phyloP scores from a whole-genome alignment of 257 asterid genomes.

The Thymus mandschuricus region DNA sequence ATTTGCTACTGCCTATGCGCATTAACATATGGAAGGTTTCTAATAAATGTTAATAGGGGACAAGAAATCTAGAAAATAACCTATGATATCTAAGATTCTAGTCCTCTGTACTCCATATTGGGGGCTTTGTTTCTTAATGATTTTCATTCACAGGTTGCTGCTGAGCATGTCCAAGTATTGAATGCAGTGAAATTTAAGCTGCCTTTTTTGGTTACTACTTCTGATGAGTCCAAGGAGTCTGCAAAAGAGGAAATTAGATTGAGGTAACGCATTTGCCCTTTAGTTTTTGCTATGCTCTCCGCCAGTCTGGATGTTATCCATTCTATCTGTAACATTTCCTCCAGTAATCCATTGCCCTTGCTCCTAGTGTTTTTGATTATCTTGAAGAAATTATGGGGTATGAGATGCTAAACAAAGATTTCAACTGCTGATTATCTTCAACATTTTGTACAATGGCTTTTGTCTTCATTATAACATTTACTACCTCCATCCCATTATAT shows the following conservation, averaged over 20 bases:
- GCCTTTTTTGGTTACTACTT: constrained; percentile 89
- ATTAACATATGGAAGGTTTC: constrained; percentile 3
- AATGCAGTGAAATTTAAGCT: constrained; percentile 80
- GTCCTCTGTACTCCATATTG: constrained; percentile 5
- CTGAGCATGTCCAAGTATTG: constrained; percentile 73
- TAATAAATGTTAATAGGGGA: background rate
- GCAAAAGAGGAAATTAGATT: constrained; percentile 89
- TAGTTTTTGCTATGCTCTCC: too few relatives aligned
- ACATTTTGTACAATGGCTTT: background rate
- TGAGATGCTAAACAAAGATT: constrained; percentile 21
- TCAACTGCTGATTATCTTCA: background rate
- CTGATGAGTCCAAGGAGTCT: constrained; percentile 78
- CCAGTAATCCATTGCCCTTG: background rate
- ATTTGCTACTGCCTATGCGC: background rate
- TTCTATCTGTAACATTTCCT: constrained; percentile 8
- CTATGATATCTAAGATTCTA: constrained; percentile 11
- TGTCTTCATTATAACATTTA: background rate
- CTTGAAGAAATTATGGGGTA: background rate
- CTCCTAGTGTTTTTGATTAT: background rate
- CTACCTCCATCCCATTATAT: too few relatives aligned
- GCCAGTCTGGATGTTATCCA: background rate
- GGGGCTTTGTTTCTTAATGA: background rate
- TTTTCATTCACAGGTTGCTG: constrained; percentile 64
- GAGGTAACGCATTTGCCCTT: constrained; percentile 48
- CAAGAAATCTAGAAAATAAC: constrained; percentile 1